Evolutionary conservation across 805 yeast genomes (phyloP), one percentile per base, ranked within the genome.

Genomic region (Wickerhamiella bombiphila): DNA sequence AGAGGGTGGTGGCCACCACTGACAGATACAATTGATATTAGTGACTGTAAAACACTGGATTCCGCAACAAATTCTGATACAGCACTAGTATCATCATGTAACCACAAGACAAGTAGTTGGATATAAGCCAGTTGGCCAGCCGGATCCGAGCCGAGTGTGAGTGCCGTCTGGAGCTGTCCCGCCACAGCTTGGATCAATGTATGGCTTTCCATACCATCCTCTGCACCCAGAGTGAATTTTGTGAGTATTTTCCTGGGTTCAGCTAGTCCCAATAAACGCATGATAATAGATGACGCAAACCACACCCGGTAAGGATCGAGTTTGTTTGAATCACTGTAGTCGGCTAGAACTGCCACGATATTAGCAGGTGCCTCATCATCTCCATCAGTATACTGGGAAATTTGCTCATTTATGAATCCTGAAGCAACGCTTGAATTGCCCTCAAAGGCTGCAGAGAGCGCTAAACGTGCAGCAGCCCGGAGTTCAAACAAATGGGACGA

Each of bases 221-320:
- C 57, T 30, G 58, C 63, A 8, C 93, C 94, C 24, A 71, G 57
- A 3, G 56, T 58, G n/a, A 81, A 62, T 0, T 54, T 51, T 33
- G 70, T 56, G 6, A 49, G 40, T 29, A 40, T 43, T 22, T 53
- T 55, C 22, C 51, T 47, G 19, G 45, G 36, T n/a, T 45, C 48
- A 6, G 51, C 36, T 17, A 49, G 56, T 38, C 70, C 71, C 43
- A 85, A 68, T 2, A 85, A 53, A 38, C 69, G 70, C 31, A 79
- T 63, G 17, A 88, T 53, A 3, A 82, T 61, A 3, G 74, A 68
- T 2, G 80, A 63, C 0, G 94, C 73, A 58, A 88, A 86, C 91
- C 94, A 91, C 1, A 74, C 58, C 49, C 75, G 73, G 53, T 85
- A 91, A 0, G 99, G 96, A 47, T 91, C 88, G 24, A 86, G 58